These are phyloP conservation scores for Pseudogymnoascus destructans DNA, from an alignment of 2,329 filamentous ascomycete genomes.

Conservation along the genomic window DNA sequence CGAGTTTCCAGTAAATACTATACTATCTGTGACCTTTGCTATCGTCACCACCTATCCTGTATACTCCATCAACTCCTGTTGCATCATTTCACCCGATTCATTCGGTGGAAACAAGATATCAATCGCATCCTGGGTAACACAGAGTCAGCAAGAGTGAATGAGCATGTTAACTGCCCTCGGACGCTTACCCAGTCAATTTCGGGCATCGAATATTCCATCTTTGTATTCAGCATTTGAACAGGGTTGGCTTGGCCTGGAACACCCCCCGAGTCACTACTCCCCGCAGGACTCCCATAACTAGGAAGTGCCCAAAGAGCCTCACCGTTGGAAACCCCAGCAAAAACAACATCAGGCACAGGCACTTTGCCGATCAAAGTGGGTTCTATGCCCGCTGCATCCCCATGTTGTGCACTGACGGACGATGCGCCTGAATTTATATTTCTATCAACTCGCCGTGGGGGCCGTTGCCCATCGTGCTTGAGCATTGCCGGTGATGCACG, in stretches of 20 bases:
- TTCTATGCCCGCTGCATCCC: no score
- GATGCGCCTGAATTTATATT: not conserved
- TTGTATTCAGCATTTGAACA: not conserved
- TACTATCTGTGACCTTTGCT: not conserved
- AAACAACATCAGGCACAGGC: constrained; percentile 24
- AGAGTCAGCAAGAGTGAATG: not conserved
- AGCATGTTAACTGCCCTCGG: not conserved
- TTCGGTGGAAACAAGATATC: constrained; percentile 24
- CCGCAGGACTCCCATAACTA: constrained; percentile 31
- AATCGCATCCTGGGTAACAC: constrained; percentile 20
- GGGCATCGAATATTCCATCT: constrained; percentile 30
- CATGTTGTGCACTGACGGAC: not conserved
- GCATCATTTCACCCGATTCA: constrained; percentile 12
- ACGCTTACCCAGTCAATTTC: constrained; percentile 54
- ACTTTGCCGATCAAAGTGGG: constrained; percentile 9
- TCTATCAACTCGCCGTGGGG: constrained; percentile 14
- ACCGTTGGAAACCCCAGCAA: constrained; percentile 35
- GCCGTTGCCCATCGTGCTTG: constrained; percentile 20
- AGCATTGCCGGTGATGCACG: constrained; percentile 33
- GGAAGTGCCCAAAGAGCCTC: constrained; percentile 34
- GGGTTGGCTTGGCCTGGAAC: constrained; percentile 16
- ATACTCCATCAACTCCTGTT: not conserved
- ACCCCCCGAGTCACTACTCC: constrained; percentile 32
- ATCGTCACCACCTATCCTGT: not conserved
- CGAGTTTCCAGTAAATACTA: not conserved